Evolutionary conservation across 202 grass and related monocot genomes (phyloP), one percentile per base, ranked within the genome.

Genomic region (Setaria italica): DNA sequence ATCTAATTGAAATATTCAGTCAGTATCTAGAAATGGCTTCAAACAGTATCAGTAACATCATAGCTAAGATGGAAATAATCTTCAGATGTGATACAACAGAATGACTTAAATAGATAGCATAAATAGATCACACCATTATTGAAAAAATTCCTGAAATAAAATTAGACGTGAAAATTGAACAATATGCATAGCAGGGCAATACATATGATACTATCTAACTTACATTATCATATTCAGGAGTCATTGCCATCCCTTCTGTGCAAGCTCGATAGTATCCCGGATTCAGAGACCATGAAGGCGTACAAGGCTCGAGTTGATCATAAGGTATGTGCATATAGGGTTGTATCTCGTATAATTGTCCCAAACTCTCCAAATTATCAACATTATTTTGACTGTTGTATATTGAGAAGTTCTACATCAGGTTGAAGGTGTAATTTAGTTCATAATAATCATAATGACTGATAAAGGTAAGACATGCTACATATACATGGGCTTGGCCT

Each of bases 231-330:
- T 74, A 88, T 57, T 84, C 64, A 82, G 84, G 46, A 81, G 63
- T n/a, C 14, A 82, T 62, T 42, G 67, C 14, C 19, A 82, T 68
- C 49, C 77, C 92, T 85, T 90, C 90, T 43, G 76, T 73, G 65
- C 65, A 86, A 71, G 77, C 39, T 12, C 89, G 82, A 85, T 89
- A 88, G 77, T 87, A 82, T 78, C 76, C 88, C 21, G 79, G 51
- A 94, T 91, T 85, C 50, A 67, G 89, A 49, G 87, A 91, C 93
- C 91, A 99, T 57, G 93, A 87, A 62, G 91, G 77, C 57, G 82
- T 85, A 75, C 72, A 91, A 79, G 90, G 87, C 67, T 94, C 91
- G 48, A 94, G 67, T 47, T 78, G 70, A 64, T 81, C 85, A 29
- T 85, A 80, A 17, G 86, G 77, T 14, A 62, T 64, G 5, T 79